phyloP scores from a whole-genome alignment of 805 yeast species.

The Zygosaccharomyces bisporus region DNA sequence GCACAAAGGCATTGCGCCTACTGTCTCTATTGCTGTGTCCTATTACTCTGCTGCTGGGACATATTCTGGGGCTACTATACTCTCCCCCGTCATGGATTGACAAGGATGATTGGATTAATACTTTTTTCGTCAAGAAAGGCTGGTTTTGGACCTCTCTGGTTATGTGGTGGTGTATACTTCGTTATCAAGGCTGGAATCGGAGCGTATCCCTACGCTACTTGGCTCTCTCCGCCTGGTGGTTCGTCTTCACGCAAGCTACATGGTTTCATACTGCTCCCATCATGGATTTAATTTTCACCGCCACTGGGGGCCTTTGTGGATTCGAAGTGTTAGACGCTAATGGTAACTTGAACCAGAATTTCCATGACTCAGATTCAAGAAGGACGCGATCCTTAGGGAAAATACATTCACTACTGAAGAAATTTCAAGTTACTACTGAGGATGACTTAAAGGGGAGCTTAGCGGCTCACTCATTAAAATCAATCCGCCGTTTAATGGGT shows the following conservation, averaged over 20 bases:
- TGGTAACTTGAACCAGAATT: constrained; percentile 16
- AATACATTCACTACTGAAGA: constrained; percentile 13
- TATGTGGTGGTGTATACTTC: constrained; percentile 24
- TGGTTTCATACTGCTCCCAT: constrained; percentile 74
- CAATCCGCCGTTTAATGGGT: constrained; percentile 13
- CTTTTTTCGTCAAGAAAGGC: constrained; percentile 76
- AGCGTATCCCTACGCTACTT: constrained; percentile 41
- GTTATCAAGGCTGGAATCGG: constrained; percentile 19
- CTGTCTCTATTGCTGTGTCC: constrained; percentile 35
- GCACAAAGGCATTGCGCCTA: background rate
- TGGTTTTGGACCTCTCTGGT: constrained; percentile 83
- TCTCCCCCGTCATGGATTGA: constrained; percentile 31
- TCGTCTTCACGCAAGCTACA: constrained; percentile 71
- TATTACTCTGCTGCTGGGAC: constrained; percentile 48
- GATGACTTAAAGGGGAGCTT: constrained; percentile 2
- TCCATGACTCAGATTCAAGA: constrained; percentile 20
- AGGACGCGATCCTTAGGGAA: constrained; percentile 17
- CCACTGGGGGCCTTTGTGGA: constrained; percentile 78
- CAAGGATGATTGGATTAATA: constrained; percentile 69
- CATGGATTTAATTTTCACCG: constrained; percentile 78
- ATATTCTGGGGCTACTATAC: constrained; percentile 39
- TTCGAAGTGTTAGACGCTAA: constrained; percentile 25
- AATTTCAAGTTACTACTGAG: constrained; percentile 1
- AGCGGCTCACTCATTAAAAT: constrained; percentile 8
- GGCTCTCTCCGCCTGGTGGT: constrained; percentile 75